phyloP scores from a whole-genome alignment of 129 eudicot species.

The Escallonia rubra region DNA sequence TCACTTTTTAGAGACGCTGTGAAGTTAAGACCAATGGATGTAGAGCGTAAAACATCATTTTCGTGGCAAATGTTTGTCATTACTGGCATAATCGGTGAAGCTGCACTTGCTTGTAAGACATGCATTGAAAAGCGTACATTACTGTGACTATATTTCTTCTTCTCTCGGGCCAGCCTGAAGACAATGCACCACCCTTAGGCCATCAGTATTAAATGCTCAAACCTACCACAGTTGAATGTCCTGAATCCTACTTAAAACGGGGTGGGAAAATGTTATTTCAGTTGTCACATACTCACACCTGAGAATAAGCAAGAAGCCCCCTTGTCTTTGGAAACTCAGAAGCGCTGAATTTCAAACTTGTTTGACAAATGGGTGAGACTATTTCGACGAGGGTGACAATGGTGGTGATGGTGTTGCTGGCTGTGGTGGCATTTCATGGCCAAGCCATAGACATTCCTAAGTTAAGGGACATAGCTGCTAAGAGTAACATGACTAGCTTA shows the following conservation, averaged over 20 bases:
- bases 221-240: background rate
- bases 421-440: background rate
- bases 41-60: too few species aligned
- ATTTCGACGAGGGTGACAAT: background rate
- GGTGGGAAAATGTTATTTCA: background rate
- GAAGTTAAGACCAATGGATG: too few species aligned
- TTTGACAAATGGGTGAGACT: background rate
- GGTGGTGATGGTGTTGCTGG: background rate
- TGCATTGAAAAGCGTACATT: too few species aligned
- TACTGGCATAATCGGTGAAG: too few species aligned
- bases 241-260: background rate
- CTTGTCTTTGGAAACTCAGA: background rate
- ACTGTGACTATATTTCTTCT: too few species aligned
- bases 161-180: too few species aligned
- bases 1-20: too few species aligned
- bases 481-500: conserved; percentile 32
- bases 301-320: background rate
- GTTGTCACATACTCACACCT: too few species aligned
- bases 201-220: background rate
- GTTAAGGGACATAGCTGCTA: background rate
- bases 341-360: background rate
- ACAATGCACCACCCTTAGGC: too few species aligned
- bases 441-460: background rate
- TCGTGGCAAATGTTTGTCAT: too few species aligned
- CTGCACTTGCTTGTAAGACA: too few species aligned